These are phyloP conservation scores for Samsoniella hepiali DNA, from an alignment of 2,329 filamentous ascomycete species.

Conservation along the genomic window DNA sequence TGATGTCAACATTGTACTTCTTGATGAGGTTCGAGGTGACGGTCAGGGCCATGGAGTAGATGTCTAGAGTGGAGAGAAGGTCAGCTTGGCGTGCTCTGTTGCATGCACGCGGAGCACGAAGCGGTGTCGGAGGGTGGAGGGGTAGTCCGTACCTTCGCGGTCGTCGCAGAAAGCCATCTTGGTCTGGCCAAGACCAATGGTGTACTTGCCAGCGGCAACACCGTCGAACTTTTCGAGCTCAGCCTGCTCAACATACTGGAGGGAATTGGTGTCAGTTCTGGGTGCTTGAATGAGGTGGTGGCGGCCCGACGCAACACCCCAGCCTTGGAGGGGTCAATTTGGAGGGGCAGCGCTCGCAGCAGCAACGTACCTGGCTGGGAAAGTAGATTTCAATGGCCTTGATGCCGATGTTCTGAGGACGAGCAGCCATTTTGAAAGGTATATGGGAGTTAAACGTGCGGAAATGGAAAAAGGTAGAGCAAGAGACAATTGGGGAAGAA, in stretches of 20 bases:
- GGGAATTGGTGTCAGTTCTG: conserved; percentile 19
- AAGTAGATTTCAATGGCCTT: conserved; percentile 92
- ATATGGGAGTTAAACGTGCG: neutral
- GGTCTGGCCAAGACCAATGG: conserved; percentile 85
- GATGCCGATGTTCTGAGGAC: conserved; percentile 85
- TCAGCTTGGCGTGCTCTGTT: conserved; percentile 18
- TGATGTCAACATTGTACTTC: conserved; percentile 79
- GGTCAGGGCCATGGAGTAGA: conserved; percentile 82
- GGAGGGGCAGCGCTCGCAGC: conserved; percentile 18
- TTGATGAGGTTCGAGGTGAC: conserved; percentile 72
- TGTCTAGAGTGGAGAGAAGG: conserved; percentile 53
- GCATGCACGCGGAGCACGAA: conserved; percentile 11
- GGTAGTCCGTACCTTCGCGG: conserved; percentile 64
- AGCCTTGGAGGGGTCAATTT: conserved; percentile 16
- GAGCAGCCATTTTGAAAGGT: conserved; percentile 59
- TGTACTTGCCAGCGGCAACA: conserved; percentile 79
- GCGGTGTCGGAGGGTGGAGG: conserved; percentile 19
- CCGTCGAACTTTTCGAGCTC: conserved; percentile 87
- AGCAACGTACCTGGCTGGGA: conserved; percentile 69
- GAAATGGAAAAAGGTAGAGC: conserved; percentile 9
- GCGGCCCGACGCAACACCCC: conserved; percentile 17
- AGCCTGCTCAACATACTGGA: conserved; percentile 76
- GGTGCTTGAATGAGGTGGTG: conserved; percentile 24
- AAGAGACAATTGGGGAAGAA: conserved; percentile 10
- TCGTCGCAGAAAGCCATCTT: conserved; percentile 93